These are phyloP conservation scores for Peterozyma toletana DNA, from an alignment of 805 yeast genomes.

Conservation along the genomic window DNA sequence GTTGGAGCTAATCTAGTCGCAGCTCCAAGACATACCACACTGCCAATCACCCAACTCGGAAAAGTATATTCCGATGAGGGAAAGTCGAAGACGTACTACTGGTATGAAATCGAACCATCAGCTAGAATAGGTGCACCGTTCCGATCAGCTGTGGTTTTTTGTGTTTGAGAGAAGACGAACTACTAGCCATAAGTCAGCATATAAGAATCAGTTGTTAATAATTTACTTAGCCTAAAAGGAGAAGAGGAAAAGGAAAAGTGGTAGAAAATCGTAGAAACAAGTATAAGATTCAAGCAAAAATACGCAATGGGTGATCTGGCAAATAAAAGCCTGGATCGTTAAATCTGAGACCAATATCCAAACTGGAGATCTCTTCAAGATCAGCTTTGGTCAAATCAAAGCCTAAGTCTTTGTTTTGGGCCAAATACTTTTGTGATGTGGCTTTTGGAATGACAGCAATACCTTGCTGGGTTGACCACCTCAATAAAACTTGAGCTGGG, in stretches of 20 bases:
- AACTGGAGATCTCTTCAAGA: conserved; percentile 38
- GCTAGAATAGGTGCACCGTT: too few relatives aligned
- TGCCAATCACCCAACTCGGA: conserved; percentile 20
- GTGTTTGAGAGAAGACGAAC: conserved; percentile 19
- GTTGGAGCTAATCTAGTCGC: conserved; percentile 27
- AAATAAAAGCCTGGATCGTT: conserved; percentile 51
- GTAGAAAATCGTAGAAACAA: too few relatives aligned
- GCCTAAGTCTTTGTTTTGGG: conserved; percentile 28
- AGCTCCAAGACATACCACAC: conserved; percentile 33
- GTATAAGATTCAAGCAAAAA: conserved; percentile 13
- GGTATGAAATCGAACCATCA: too few relatives aligned
- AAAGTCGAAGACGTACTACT: too few relatives aligned
- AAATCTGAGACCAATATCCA: conserved; percentile 63
- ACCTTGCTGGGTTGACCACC: conserved; percentile 71
- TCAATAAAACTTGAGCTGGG: conserved; percentile 58
- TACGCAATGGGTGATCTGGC: conserved; percentile 22
- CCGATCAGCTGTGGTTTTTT: conserved; percentile 41
- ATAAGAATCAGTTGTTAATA: too few relatives aligned
- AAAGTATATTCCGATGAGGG: too few relatives aligned
- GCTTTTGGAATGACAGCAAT: conserved; percentile 71
- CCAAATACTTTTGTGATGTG: conserved; percentile 28
- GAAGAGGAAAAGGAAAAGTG: not conserved
- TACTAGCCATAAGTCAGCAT: not conserved
- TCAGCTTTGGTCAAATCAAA: conserved; percentile 46
- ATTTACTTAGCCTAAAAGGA: not conserved